Evolutionary conservation across 2,329 filamentous ascomycete species (phyloP).

Genomic region (Cucurbitaria berberidis): DNA sequence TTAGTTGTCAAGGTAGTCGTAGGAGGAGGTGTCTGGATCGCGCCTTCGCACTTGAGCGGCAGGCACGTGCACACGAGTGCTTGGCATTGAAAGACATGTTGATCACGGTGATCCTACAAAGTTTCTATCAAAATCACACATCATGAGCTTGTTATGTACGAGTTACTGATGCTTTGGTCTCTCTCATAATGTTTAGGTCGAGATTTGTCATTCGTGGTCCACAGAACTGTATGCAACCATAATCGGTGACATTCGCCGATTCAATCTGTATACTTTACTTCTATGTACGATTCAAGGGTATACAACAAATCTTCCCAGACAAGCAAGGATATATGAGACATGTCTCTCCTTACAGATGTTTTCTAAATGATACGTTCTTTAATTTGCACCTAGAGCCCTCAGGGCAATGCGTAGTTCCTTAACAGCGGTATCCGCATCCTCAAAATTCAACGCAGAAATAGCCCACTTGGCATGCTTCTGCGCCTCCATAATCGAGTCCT

Average conservation of each 20-base stretch:
- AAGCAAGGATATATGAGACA: neutral
- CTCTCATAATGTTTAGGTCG: neutral
- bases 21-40: neutral
- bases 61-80: constrained; percentile 22
- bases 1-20: neutral
- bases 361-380: neutral
- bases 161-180: neutral
- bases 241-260: neutral
- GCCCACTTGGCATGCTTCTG: constrained; percentile 98
- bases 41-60: constrained; percentile 2
- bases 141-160: neutral
- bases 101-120: neutral
- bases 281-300: constrained; percentile 22
- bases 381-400: constrained; percentile 69
- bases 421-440: constrained; percentile 89
- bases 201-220: neutral
- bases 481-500: constrained; percentile 74
- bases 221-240: neutral
- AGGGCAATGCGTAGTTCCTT: constrained; percentile 81
- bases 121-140: neutral
- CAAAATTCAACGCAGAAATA: constrained; percentile 94
- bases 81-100: constrained; percentile 12
- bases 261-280: constrained; percentile 3
- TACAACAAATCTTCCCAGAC: constrained; percentile 13
- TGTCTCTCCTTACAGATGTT: neutral